These are phyloP conservation scores for Capsicum chinense DNA, from an alignment of 257 asterid genomes.

Conservation along the genomic window DNA sequence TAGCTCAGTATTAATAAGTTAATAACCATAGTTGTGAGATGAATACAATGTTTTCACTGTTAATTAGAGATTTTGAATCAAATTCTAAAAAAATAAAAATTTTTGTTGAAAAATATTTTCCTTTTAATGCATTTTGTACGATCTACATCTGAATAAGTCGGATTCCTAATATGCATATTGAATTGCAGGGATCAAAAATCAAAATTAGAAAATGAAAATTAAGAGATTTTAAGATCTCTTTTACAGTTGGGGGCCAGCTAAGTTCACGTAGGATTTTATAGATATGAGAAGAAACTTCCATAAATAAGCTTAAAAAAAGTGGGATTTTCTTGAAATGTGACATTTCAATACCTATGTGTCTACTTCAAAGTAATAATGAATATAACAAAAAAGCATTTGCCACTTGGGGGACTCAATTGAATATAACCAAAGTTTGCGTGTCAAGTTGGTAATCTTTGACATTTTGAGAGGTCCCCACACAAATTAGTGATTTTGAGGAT, in stretches of 20 bases:
- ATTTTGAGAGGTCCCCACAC: not conserved
- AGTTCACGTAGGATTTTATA: not conserved
- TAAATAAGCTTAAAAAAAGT: not conserved
- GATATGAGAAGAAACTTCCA: not conserved
- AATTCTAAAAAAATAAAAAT: no score
- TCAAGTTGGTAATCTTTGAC: conserved; percentile 5
- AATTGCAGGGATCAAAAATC: no score
- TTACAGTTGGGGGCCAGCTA: not conserved
- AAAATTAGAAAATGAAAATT: not conserved
- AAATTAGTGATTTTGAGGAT: not conserved
- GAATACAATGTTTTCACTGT: no score
- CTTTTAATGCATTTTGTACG: no score
- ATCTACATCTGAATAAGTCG: no score
- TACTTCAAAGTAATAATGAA: not conserved
- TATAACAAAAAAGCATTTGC: not conserved
- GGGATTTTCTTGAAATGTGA: not conserved
- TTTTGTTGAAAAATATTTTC: no score
- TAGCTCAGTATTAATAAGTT: no score
- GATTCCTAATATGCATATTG: no score
- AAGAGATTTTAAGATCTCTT: conserved; percentile 2
- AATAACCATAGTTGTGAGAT: no score
- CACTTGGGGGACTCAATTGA: not conserved
- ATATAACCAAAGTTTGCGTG: not conserved
- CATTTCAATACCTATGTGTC: not conserved
- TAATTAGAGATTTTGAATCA: no score